Evolutionary conservation across 2,329 filamentous ascomycete genomes (phyloP).

Genomic region (Trichoderma polysporum): DNA sequence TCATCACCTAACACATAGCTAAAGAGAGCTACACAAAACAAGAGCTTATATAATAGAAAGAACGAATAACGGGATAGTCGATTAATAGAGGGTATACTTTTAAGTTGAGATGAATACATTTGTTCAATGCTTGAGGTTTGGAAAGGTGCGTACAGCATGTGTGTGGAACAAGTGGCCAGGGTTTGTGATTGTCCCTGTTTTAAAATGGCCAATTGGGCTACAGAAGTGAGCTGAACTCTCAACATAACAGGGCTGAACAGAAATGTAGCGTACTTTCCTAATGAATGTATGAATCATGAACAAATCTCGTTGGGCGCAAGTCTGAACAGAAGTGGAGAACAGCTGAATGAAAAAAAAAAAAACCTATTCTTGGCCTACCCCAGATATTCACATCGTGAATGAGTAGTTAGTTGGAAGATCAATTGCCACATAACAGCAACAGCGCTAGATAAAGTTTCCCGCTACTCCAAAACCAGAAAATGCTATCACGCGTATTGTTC

Average conservation of each 20-base stretch:
- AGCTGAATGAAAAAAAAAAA: background rate
- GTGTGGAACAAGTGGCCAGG: too few species aligned
- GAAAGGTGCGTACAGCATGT: too few species aligned
- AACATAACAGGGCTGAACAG: too few species aligned
- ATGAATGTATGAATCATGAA: background rate
- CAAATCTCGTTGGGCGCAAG: background rate
- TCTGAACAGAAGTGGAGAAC: background rate
- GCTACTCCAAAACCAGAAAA: background rate
- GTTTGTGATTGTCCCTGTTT: too few species aligned
- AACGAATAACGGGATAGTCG: too few species aligned
- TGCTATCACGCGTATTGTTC: background rate
- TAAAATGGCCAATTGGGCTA: background rate
- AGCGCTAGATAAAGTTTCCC: background rate
- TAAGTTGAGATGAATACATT: too few species aligned
- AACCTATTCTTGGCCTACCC: background rate
- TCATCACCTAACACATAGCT: too few species aligned
- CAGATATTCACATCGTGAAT: background rate
- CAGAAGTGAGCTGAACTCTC: background rate
- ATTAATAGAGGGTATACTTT: too few species aligned
- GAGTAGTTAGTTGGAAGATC: background rate
- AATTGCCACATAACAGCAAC: background rate
- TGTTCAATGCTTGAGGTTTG: too few species aligned
- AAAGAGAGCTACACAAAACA: too few species aligned
- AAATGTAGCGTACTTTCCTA: too few species aligned
- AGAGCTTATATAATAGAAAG: too few species aligned